phyloP scores from a whole-genome alignment of 768 basidiomycete genomes.

The Kwoniella pini region DNA sequence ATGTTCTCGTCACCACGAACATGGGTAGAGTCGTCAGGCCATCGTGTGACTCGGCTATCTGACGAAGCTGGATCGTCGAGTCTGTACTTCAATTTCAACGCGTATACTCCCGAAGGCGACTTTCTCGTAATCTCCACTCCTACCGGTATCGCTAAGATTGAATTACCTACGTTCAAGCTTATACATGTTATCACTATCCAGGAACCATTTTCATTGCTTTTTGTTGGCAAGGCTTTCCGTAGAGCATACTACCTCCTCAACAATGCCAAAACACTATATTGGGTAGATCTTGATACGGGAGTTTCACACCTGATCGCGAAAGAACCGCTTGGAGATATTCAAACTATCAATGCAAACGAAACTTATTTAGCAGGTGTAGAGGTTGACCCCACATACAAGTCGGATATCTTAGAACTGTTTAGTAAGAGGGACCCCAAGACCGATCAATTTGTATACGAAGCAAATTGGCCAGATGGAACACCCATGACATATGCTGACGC shows the following conservation, averaged over 20 bases:
- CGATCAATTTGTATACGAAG: slow-evolving; percentile 26
- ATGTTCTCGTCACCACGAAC: background rate
- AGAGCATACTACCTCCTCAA: slow-evolving; percentile 19
- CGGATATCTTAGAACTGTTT: slow-evolving; percentile 2
- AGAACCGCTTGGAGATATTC: slow-evolving; percentile 22
- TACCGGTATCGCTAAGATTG: slow-evolving; percentile 18
- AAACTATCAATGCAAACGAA: slow-evolving; percentile 29
- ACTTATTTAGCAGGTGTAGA: slow-evolving; percentile 25
- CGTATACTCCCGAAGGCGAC: slow-evolving; percentile 25
- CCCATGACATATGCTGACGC: slow-evolving; percentile 36
- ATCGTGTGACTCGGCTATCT: slow-evolving; percentile 12
- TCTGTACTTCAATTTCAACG: slow-evolving; percentile 32
- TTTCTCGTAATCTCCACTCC: slow-evolving; percentile 21
- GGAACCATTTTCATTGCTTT: slow-evolving; percentile 21
- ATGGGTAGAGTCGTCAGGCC: slow-evolving; percentile 17
- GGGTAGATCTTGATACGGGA: slow-evolving; percentile 21
- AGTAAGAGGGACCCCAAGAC: slow-evolving; percentile 15
- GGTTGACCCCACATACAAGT: slow-evolving; percentile 9
- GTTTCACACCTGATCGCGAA: slow-evolving; percentile 7
- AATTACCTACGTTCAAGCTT: slow-evolving; percentile 7
- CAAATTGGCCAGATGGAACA: slow-evolving; percentile 28
- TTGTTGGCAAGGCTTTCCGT: slow-evolving; percentile 15
- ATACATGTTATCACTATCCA: slow-evolving; percentile 13
- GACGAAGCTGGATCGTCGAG: slow-evolving; percentile 2
- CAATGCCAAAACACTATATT: slow-evolving; percentile 17